Base-by-base conservation (phyloP, 2,329 filamentous ascomycete genomes). In the Sclerotinia subarctica region DNA sequence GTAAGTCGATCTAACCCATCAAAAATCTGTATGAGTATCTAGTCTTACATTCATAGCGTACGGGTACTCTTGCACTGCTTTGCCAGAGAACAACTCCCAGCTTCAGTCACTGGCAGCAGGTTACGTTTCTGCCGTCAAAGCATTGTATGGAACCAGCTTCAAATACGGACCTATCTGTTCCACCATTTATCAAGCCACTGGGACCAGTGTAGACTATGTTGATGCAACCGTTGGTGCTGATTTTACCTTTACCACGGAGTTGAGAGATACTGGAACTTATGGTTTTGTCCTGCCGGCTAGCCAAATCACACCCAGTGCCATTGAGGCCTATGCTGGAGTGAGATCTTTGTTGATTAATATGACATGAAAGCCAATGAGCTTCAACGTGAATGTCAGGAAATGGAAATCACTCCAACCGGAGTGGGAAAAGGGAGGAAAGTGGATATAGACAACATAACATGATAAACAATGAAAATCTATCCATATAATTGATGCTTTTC, bases 171-270 rank as follows among this genome's bases (percentile, higher is more conserved):
- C 82, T 0, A 83, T 86, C 70, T 90, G 88, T 77, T 78, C 78
- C 53, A 88, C 86, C 42, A 86, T 90, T 71, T 90, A 90, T 77
- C 81, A 84, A 70, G 84, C 86, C 3, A 79, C 79, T 17, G 82
- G 82, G 13, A 77, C 76, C 57, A 79, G 78, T 29, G 77, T 81
- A 3, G 82, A 84, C 70, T 83, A 82, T 57, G 78, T 79, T 0
- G 76, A 77, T 65, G 80, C 81, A 69, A 75, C 79, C 5, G 78
- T 78, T 0, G 78, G 78, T 60, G 66, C 69, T 24, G 70, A 72
- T 56, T 72, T 72, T 58, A 44, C 67, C 17, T 84, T 83, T 73
- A 82, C 82, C 1, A 79, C 82, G 24, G 83, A 85, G 77, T 71
- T 85, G 69, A 78, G 82, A 67, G 82, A 84, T 72, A 82, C 79